phyloP scores from a whole-genome alignment of 345 rosid species.

The Eucalyptus fibrosa region DNA sequence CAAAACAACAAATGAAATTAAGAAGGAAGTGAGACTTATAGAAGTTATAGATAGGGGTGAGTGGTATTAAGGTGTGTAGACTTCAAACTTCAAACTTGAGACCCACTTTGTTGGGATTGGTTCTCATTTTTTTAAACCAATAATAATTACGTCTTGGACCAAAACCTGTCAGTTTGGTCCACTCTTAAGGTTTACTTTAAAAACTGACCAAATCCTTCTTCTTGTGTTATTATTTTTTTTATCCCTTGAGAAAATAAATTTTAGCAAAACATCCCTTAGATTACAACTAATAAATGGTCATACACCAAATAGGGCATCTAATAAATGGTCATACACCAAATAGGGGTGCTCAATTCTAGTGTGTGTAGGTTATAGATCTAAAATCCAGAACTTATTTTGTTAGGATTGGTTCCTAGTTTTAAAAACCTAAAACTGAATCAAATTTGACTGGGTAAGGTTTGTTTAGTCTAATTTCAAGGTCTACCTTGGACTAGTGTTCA shows the following conservation, averaged over 20 bases:
- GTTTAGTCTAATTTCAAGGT: too few relatives aligned
- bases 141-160: rapidly evolving
- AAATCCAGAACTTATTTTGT: too few relatives aligned
- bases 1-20: not conserved
- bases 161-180: rapidly evolving
- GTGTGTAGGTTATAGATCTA: too few relatives aligned
- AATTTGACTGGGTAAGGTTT: too few relatives aligned
- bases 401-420: too few relatives aligned
- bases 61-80: not conserved
- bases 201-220: not conserved
- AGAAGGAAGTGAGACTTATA: not conserved
- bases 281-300: not conserved
- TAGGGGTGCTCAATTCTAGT: rapidly evolving
- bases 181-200: rapidly evolving
- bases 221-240: not conserved
- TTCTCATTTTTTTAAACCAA: not conserved
- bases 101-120: not conserved
- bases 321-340: not conserved
- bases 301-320: not conserved
- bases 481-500: not conserved
- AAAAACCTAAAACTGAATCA: too few relatives aligned
- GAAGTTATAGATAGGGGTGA: not conserved
- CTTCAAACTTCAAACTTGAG: not conserved
- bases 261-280: not conserved
- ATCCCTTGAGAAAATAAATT: not conserved